Evolutionary conservation across 495 filamentous ascomycete genomes (phyloP).

Genomic region (Platismatia glauca): DNA sequence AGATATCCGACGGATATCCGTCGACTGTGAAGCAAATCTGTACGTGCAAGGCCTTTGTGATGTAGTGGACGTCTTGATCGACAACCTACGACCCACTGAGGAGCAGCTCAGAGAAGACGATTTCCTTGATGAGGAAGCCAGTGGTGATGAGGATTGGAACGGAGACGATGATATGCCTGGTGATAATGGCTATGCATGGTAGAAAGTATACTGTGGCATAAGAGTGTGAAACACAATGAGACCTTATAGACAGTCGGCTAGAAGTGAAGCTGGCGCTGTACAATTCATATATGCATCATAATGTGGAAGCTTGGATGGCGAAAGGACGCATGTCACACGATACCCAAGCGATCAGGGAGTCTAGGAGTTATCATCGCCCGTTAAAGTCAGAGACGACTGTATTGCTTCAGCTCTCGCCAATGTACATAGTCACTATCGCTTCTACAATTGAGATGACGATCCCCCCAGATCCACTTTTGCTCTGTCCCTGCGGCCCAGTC

Average conservation of each 20-base stretch:
- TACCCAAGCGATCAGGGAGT: background rate
- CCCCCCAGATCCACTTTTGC: too few species aligned
- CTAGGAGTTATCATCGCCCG: background rate
- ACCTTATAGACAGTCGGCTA: background rate
- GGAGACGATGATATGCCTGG: slow-evolving; percentile 39
- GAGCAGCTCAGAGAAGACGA: slow-evolving; percentile 65
- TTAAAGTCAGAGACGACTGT: background rate
- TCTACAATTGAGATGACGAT: too few species aligned
- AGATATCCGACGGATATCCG: background rate
- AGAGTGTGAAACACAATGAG: background rate
- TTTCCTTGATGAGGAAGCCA: slow-evolving; percentile 63
- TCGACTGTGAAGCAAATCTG: slow-evolving; percentile 21
- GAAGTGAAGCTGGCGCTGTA: background rate
- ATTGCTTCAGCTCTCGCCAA: too few species aligned
- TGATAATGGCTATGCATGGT: slow-evolving; percentile 37
- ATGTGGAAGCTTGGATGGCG: background rate
- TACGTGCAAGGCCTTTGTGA: slow-evolving; percentile 71
- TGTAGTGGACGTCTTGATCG: slow-evolving; percentile 67
- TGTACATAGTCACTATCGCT: too few species aligned
- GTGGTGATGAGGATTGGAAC: slow-evolving; percentile 74
- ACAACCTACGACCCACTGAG: slow-evolving; percentile 72
- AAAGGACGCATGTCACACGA: background rate
- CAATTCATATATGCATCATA: background rate
- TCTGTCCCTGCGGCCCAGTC: too few species aligned
- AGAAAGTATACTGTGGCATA: background rate